phyloP scores from a whole-genome alignment of 1,139 yeast species.

The Yamadazyma sp. region DNA sequence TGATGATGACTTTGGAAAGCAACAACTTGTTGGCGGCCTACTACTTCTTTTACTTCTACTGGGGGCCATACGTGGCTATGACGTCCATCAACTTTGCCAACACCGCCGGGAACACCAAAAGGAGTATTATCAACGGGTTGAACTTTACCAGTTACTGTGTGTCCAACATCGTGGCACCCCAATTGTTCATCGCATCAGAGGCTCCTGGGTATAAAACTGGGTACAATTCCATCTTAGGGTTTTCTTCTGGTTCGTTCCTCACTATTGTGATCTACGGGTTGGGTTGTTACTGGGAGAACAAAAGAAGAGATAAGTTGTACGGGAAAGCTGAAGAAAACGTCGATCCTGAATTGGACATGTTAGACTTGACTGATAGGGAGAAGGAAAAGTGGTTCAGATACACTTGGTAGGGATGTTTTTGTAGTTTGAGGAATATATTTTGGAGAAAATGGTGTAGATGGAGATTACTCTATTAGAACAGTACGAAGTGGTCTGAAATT shows the following conservation, averaged over 20 bases:
- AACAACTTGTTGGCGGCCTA: slow-evolving; percentile 27
- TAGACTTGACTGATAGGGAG: slow-evolving; percentile 19
- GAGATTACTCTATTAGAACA: too few species aligned
- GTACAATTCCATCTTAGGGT: slow-evolving; percentile 22
- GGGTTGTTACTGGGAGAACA: slow-evolving; percentile 15
- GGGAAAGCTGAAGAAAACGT: slow-evolving; percentile 18
- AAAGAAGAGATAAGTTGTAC: slow-evolving; percentile 15
- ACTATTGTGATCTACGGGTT: slow-evolving; percentile 14
- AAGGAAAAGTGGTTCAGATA: slow-evolving; percentile 20
- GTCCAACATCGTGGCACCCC: slow-evolving; percentile 29
- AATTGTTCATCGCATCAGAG: slow-evolving; percentile 22
- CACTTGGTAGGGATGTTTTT: slow-evolving; percentile 13
- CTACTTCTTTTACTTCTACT: slow-evolving; percentile 20
- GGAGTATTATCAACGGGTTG: slow-evolving; percentile 23
- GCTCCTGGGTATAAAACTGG: slow-evolving; percentile 26
- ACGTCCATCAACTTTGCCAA: slow-evolving; percentile 24
- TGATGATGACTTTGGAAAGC: slow-evolving; percentile 19
- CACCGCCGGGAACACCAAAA: slow-evolving; percentile 28
- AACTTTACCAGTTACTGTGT: slow-evolving; percentile 24
- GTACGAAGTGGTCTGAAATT: too few species aligned
- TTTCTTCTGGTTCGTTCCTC: slow-evolving; percentile 13
- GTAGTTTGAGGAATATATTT: neutral
- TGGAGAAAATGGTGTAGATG: too few species aligned
- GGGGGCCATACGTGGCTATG: slow-evolving; percentile 24
- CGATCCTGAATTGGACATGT: slow-evolving; percentile 13